Evolutionary conservation across 2,329 filamentous ascomycete species (phyloP).

Genomic region (Cryphonectria parasitica): DNA sequence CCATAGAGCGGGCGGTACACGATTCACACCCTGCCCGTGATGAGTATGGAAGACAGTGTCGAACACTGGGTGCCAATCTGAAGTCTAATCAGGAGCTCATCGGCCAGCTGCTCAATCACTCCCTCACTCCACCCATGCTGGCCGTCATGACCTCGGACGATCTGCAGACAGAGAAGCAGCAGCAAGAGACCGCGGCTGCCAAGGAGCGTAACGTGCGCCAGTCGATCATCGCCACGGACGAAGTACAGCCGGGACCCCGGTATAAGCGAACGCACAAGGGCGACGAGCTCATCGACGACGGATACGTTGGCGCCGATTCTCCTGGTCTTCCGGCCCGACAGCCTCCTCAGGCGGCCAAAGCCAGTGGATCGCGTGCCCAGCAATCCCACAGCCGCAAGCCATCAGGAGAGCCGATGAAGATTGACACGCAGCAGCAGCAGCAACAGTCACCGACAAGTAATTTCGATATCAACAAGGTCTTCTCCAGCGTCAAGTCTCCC

Average conservation of each 20-base stretch:
- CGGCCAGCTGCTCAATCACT: conserved; percentile 72
- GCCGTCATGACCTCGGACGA: conserved; percentile 89
- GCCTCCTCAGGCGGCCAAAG: conserved; percentile 25
- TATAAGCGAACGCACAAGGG: conserved; percentile 93
- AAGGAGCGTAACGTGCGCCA: conserved; percentile 80
- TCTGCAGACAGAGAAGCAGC: conserved; percentile 88
- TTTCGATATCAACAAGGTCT: conserved; percentile 87
- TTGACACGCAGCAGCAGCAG: conserved; percentile 50
- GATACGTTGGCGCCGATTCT: conserved; percentile 41
- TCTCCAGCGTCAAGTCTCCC: conserved; percentile 81
- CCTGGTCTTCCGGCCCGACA: conserved; percentile 42
- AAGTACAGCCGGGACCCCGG: conserved; percentile 66
- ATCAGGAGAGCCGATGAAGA: conserved; percentile 40
- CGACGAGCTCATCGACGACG: conserved; percentile 81
- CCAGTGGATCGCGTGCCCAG: conserved; percentile 11
- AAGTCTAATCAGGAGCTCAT: conserved; percentile 85
- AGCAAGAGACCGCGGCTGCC: conserved; percentile 75
- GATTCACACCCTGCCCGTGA: conserved; percentile 57
- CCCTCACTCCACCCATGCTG: conserved; percentile 73
- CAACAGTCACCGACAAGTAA: conserved; percentile 58
- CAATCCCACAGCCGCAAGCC: conserved; percentile 29
- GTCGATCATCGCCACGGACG: conserved; percentile 78
- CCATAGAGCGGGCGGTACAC: conserved; percentile 75
- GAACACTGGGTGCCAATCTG: conserved; percentile 81
- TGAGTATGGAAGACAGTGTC: conserved; percentile 66